Evolutionary conservation across 2,329 filamentous ascomycete genomes (phyloP).

Genomic region (Ophiostoma himal-ulmi): DNA sequence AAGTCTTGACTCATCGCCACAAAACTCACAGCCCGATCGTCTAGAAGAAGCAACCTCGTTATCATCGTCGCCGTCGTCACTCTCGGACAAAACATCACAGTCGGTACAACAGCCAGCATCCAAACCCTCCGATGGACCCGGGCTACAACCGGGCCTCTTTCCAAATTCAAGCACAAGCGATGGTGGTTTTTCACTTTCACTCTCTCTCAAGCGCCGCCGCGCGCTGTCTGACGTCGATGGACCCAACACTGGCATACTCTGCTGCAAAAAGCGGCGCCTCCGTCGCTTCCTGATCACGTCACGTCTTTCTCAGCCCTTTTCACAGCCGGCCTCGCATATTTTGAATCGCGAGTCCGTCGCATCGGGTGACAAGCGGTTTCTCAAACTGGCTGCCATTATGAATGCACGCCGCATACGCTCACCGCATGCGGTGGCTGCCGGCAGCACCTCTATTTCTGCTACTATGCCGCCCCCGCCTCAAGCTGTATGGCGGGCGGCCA

Average conservation of each 20-base stretch:
- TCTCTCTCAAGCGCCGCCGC: slow-evolving; percentile 45
- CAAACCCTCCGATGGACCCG: too few relatives aligned
- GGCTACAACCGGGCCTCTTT: too few relatives aligned
- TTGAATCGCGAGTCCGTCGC: slow-evolving; percentile 52
- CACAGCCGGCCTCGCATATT: slow-evolving; percentile 63
- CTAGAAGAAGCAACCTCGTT: neutral
- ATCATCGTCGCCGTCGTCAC: neutral
- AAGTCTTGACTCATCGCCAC: neutral
- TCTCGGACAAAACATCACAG: neutral
- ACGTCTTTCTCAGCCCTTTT: slow-evolving; percentile 63
- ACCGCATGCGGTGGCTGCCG: neutral
- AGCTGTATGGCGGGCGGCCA: slow-evolving; percentile 57
- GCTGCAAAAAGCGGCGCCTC: slow-evolving; percentile 62
- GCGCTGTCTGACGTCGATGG: slow-evolving; percentile 54
- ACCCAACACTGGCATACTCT: slow-evolving; percentile 44
- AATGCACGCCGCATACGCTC: slow-evolving; percentile 31
- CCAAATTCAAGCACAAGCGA: neutral
- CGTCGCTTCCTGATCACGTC: slow-evolving; percentile 61
- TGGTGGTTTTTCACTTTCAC: neutral
- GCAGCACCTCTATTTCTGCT: neutral
- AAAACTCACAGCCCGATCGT: neutral
- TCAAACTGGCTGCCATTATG: slow-evolving; percentile 43
- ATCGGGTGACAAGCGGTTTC: slow-evolving; percentile 43
- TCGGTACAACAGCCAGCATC: neutral
- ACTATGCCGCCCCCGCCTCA: slow-evolving; percentile 31